These are phyloP conservation scores for Alternaria burnsii DNA, from an alignment of 2,329 filamentous ascomycete species.

Conservation along the genomic window DNA sequence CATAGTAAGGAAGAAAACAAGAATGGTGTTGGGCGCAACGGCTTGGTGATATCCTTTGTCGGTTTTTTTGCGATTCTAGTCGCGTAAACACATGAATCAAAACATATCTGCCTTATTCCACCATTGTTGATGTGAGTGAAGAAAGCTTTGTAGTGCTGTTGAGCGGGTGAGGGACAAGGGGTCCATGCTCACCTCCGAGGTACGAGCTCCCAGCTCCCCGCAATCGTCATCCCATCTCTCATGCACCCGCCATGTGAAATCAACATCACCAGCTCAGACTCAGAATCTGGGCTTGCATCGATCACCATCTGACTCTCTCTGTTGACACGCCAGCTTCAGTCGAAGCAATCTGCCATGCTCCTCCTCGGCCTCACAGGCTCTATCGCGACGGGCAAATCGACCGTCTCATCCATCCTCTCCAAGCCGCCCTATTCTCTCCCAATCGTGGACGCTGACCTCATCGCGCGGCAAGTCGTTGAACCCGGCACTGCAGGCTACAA, in stretches of 20 bases:
- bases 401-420: conserved; percentile 84
- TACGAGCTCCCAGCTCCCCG: conserved; percentile 20
- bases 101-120: neutral
- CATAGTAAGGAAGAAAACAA: neutral
- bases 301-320: neutral
- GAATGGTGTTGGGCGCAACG: conserved; percentile 5
- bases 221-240: conserved; percentile 17
- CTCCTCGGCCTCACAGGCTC: conserved; percentile 96
- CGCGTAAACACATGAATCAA: neutral
- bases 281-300: neutral
- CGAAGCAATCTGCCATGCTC: conserved; percentile 69
- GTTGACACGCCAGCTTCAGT: neutral
- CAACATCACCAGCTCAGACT: conserved; percentile 4
- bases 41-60: conserved; percentile 12
- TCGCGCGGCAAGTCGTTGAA: conserved; percentile 93
- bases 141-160: neutral
- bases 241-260: conserved; percentile 11
- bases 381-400: conserved; percentile 98
- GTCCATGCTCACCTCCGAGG: conserved; percentile 17
- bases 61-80: neutral
- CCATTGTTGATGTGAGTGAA: neutral
- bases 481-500: conserved; percentile 86
- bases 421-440: conserved; percentile 84
- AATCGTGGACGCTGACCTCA: conserved; percentile 90
- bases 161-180: neutral